Evolutionary conservation across 1,284 basidiomycete species (phyloP).

Genomic region (Coniophora puteana): DNA sequence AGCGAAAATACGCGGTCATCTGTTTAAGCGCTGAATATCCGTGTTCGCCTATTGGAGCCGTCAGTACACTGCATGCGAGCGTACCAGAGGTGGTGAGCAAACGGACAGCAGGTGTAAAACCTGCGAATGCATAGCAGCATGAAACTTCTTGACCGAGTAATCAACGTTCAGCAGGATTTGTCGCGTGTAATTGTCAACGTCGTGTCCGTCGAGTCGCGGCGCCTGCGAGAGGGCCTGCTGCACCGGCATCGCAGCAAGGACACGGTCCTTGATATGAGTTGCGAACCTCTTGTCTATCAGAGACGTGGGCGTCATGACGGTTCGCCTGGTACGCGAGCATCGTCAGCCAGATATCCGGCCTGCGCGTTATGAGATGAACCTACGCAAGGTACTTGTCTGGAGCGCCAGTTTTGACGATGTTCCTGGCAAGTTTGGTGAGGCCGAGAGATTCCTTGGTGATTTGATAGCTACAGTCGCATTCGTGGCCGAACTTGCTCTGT

Average conservation of each 20-base stretch:
- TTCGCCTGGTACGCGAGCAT: slow-evolving; percentile 16
- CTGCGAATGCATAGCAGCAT: too few species aligned
- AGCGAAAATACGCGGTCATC: slow-evolving; percentile 47
- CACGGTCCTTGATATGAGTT: slow-evolving; percentile 15
- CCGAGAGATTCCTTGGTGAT: slow-evolving; percentile 27
- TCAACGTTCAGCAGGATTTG: too few species aligned
- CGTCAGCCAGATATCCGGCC: slow-evolving; percentile 4
- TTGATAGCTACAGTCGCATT: slow-evolving; percentile 20
- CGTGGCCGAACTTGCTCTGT: slow-evolving; percentile 24
- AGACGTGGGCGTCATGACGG: slow-evolving; percentile 18
- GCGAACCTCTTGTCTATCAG: slow-evolving; percentile 18
- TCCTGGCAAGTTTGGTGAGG: slow-evolving; percentile 25
- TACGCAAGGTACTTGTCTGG: slow-evolving; percentile 11
- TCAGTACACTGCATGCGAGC: not conserved
- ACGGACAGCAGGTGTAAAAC: too few species aligned
- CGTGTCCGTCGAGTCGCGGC: too few species aligned
- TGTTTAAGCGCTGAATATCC: slow-evolving; percentile 40
- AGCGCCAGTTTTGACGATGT: slow-evolving; percentile 12
- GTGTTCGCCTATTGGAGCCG: slow-evolving; percentile 2
- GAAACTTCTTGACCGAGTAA: too few species aligned
- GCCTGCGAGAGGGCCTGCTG: too few species aligned
- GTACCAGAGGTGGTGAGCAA: not conserved
- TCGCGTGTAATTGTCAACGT: too few species aligned
- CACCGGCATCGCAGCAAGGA: slow-evolving; percentile 13
- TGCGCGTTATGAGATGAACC: too few species aligned